Percentiles rank a stretch among this genome's conserved stretches.
phyloP scores from a whole-genome alignment of 306 rosid genomes.

The Leucaena leucocephala region DNA sequence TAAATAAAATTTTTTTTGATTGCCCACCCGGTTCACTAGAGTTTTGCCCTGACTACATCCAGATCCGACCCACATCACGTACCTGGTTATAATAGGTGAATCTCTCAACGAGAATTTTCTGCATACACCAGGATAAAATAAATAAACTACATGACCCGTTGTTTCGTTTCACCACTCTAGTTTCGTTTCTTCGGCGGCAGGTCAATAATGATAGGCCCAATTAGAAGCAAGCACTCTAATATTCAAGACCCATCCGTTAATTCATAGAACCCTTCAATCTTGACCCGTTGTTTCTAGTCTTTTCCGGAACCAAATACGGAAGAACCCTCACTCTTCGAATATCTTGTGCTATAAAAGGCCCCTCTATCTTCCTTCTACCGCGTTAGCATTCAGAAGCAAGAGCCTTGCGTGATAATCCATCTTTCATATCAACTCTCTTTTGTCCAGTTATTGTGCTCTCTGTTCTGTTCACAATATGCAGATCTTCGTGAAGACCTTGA shows the following conservation, averaged over 20 bases:
- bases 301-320: background rate
- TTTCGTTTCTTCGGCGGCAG: background rate
- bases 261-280: background rate
- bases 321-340: background rate
- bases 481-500: conserved; percentile 45
- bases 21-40: too few relatives aligned
- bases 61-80: too few relatives aligned
- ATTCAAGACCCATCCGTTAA: background rate
- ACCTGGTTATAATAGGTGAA: too few relatives aligned
- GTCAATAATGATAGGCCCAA: background rate
- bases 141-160: too few relatives aligned
- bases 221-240: background rate
- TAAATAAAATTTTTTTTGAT: too few relatives aligned
- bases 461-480: background rate
- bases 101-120: too few relatives aligned
- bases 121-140: too few relatives aligned
- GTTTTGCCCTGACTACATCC: too few relatives aligned
- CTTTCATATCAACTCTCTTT: too few relatives aligned
- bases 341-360: background rate
- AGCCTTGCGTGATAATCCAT: background rate
- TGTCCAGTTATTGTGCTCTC: too few relatives aligned
- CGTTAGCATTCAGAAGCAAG: background rate
- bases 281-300: background rate
- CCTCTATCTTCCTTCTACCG: too few relatives aligned
- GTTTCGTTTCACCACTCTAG: too few relatives aligned